Base-by-base conservation (phyloP, 1,284 basidiomycete genomes). In the Cryptococcus sp. region DNA sequence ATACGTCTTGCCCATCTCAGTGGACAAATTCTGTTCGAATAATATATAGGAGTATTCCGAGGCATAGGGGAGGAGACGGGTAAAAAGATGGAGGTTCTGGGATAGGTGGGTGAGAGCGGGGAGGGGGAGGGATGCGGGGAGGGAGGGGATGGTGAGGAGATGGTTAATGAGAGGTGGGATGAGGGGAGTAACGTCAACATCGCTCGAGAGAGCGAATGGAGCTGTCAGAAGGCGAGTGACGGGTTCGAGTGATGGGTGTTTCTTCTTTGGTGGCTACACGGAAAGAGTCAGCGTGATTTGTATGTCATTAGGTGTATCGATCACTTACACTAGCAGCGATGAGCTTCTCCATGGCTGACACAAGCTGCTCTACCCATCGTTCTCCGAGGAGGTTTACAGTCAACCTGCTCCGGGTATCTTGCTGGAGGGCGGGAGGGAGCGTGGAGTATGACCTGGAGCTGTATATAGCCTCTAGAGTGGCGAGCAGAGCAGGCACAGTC, bases 71-170 rank as follows among this genome's bases (percentile, higher is more conserved):
- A 78, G 54, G 7, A 78, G 55, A 12, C 60, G 46, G 2, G 57
- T 55, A 60, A 77, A 76, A 3, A 78, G 60, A 0, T 73, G 71
- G 1, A 78, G 64, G 21, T 64, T 55, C 2, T 58, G 46, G 16
- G 69, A 75, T 13, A 78, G 65, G 37, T 72, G 61, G 3, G 72
- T 73, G 18, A 78, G 64, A 2, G 73, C 66, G 2, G 67, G 55
- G 28, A 78, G 53, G n/a, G 76, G 76, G 23, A 78, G 61, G n/a
- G 62, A 57, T 3, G 68, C 61, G 5, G 71, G 72, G 3, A 78
- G 62, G 2, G 72, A 61, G 2, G 75, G 76, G n/a, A 76, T 53
- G 0, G 75, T 63, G 24, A 78, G 64, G 16, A 78, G 64, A 24
- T 58, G 54, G 40, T 73, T 64, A 47, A 76, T 44, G 13, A 75